phyloP scores from a whole-genome alignment of 2,329 filamentous ascomycete genomes.

The Plectosphaerella cucumerina region DNA sequence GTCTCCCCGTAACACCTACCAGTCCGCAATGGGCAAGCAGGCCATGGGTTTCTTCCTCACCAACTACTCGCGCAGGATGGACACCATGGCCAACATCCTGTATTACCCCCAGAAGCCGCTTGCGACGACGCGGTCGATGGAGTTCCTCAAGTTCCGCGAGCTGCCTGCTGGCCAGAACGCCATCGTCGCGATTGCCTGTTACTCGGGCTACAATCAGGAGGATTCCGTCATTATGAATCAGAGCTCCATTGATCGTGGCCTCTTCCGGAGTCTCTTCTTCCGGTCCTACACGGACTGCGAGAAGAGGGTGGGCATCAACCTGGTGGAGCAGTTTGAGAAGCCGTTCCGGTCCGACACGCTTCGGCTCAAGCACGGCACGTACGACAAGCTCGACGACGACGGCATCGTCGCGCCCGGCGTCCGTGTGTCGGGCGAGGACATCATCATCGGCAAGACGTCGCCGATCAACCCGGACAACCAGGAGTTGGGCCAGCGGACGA shows the following conservation, averaged over 20 bases:
- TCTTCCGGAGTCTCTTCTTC: slow-evolving; percentile 98
- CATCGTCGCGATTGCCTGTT: slow-evolving; percentile 95
- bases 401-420: slow-evolving; percentile 92
- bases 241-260: slow-evolving; percentile 93
- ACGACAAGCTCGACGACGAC: slow-evolving; percentile 96
- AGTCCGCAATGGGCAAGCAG: slow-evolving; percentile 99
- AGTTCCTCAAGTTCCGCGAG: slow-evolving; percentile 97
- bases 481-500: slow-evolving; percentile 88
- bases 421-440: slow-evolving; percentile 93
- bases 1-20: slow-evolving; percentile 97
- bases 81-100: slow-evolving; percentile 98
- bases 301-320: slow-evolving; percentile 90
- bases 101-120: slow-evolving; percentile 99
- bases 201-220: slow-evolving; percentile 99
- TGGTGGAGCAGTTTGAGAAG: slow-evolving; percentile 94
- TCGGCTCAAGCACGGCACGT: slow-evolving; percentile 89
- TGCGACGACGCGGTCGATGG: slow-evolving; percentile 95
- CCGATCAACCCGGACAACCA: slow-evolving; percentile 90
- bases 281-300: slow-evolving; percentile 95
- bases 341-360: slow-evolving; percentile 84
- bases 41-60: slow-evolving; percentile 99
- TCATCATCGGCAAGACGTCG: slow-evolving; percentile 98
- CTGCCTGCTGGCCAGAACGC: slow-evolving; percentile 95
- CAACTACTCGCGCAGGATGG: slow-evolving; percentile 95
- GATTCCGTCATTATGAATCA: slow-evolving; percentile 99